Conservation (phyloP, 768 basidiomycete species). For the Cyclocybe cylindracea region DNA sequence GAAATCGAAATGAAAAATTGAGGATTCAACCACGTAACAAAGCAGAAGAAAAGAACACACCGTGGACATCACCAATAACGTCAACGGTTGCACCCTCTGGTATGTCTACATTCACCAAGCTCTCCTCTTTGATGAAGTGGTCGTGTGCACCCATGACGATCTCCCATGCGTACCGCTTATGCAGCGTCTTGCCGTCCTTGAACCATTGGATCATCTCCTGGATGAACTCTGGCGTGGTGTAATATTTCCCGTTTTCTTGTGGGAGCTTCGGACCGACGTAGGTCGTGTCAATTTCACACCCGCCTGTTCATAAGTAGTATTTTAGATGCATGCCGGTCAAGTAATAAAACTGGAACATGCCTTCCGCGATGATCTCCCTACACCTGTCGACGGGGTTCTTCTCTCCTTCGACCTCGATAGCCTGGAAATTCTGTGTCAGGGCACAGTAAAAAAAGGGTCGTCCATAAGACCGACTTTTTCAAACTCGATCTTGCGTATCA, state of each 20-base stretch:
- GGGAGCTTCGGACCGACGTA: slow-evolving; percentile 78
- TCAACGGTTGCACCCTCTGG: slow-evolving; percentile 82
- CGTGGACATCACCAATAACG: slow-evolving; percentile 96
- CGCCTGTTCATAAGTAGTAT: slow-evolving; percentile 44
- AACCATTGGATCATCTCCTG: slow-evolving; percentile 88
- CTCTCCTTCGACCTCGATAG: slow-evolving; percentile 92
- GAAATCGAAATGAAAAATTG: not conserved
- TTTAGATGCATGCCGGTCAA: not conserved
- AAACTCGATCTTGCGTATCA: slow-evolving; percentile 87
- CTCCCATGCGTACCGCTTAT: slow-evolving; percentile 92
- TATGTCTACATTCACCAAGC: slow-evolving; percentile 75
- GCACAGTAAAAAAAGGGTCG: not conserved
- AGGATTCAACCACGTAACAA: not conserved
- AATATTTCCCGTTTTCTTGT: slow-evolving; percentile 64
- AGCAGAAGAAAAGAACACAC: slow-evolving; percentile 37
- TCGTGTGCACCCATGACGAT: slow-evolving; percentile 87
- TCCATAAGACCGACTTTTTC: slow-evolving; percentile 65
- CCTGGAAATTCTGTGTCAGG: slow-evolving; percentile 40
- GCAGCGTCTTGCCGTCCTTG: slow-evolving; percentile 90
- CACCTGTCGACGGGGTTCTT: slow-evolving; percentile 77
- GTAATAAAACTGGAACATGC: slow-evolving; percentile 33
- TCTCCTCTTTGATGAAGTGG: slow-evolving; percentile 75
- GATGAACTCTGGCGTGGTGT: slow-evolving; percentile 78
- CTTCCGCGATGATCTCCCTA: slow-evolving; percentile 76
- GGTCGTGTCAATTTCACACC: slow-evolving; percentile 72